Evolutionary conservation across 2,329 filamentous ascomycete species (phyloP).

Genomic region (Scolecobasidium constrictum): DNA sequence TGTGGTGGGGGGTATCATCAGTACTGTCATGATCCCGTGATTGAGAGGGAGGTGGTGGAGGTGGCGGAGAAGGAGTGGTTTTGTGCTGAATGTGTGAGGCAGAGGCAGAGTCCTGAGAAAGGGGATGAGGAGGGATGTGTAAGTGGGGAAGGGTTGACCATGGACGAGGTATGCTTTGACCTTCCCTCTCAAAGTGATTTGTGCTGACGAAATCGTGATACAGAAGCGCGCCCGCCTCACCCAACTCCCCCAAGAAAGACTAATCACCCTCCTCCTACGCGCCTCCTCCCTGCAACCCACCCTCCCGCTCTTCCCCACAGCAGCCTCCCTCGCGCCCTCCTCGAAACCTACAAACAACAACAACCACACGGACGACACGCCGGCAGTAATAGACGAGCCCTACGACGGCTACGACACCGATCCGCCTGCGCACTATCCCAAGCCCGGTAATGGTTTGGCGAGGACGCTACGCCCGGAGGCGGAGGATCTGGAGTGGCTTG

Average conservation of each 20-base stretch:
- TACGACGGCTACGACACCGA: constrained; percentile 44
- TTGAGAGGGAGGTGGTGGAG: constrained; percentile 57
- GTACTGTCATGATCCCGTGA: constrained; percentile 66
- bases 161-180: constrained; percentile 5
- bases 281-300: constrained; percentile 51
- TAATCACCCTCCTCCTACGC: constrained; percentile 55
- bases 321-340: not conserved
- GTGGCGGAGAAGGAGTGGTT: constrained; percentile 61
- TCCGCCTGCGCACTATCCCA: constrained; percentile 49
- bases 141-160: constrained; percentile 4
- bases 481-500: constrained; percentile 50
- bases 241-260: constrained; percentile 46
- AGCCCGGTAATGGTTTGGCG: constrained; percentile 48
- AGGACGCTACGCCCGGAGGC: constrained; percentile 42
- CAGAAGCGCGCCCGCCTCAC: constrained; percentile 55
- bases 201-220: no score
- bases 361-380: constrained; percentile 12
- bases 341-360: constrained; percentile 14
- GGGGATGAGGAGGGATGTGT: constrained; percentile 17
- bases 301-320: constrained; percentile 48
- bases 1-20: constrained; percentile 76
- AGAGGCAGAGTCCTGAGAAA: constrained; percentile 11
- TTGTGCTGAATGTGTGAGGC: constrained; percentile 35
- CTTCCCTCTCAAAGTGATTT: not conserved
- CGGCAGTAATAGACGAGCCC: constrained; percentile 17